A percentile compares a stretch with the other conserved stretches of the same genome.
Conservation (phyloP, 2,329 filamentous ascomycete species). For the Aspergillus sp. region DNA sequence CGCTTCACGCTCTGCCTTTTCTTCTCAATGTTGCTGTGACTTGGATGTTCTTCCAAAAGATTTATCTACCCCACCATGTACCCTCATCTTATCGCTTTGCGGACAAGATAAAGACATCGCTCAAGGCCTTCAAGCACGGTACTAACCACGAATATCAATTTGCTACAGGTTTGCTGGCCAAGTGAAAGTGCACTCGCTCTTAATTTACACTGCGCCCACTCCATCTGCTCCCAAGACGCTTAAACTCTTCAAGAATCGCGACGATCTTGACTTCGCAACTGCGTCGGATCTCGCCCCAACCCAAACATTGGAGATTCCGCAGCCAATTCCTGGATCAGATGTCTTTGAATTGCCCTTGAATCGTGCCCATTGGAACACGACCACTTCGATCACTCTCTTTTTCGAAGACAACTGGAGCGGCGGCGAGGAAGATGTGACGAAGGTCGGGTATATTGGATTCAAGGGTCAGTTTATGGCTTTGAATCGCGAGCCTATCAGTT, state of each 20-base stretch:
- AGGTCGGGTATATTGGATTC: constrained; percentile 78
- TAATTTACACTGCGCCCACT: constrained; percentile 69
- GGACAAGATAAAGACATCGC: neutral
- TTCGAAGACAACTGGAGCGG: constrained; percentile 83
- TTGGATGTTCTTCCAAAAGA: neutral
- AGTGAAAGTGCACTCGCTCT: constrained; percentile 81
- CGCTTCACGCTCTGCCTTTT: neutral
- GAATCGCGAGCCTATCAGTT: constrained; percentile 72
- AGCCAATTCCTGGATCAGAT: constrained; percentile 52
- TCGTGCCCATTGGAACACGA: constrained; percentile 78
- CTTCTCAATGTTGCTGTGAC: neutral
- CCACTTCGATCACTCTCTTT: constrained; percentile 75
- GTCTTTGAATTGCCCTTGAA: constrained; percentile 83
- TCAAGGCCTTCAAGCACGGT: neutral
- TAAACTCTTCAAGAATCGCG: constrained; percentile 78
- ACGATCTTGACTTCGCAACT: constrained; percentile 74
- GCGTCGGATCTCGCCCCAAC: constrained; percentile 63
- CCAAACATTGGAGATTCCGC: constrained; percentile 69
- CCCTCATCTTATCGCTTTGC: constrained; percentile 13
- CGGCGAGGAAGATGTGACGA: constrained; percentile 71
- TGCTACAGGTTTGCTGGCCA: constrained; percentile 73
- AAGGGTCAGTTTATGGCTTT: constrained; percentile 88
- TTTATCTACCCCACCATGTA: constrained; percentile 16
- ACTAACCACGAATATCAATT: neutral
- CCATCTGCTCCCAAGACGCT: constrained; percentile 69